Evolutionary conservation across 805 yeast genomes (phyloP).

Genomic region (Ogataea henricii): DNA sequence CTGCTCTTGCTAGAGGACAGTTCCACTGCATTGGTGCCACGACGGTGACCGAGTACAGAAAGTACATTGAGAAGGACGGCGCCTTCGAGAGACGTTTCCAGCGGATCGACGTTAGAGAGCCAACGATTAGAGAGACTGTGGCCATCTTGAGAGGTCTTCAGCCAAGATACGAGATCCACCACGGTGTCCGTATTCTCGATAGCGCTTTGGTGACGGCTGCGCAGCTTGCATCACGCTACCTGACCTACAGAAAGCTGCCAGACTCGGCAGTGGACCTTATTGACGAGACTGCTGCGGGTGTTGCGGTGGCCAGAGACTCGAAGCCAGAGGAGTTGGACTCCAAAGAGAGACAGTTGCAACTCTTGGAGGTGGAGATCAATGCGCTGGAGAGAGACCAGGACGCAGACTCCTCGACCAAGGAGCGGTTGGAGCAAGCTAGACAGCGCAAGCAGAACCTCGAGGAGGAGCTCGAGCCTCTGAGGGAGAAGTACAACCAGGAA

Average conservation of each 20-base stretch:
- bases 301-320: slow-evolving; percentile 97
- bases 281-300: slow-evolving; percentile 95
- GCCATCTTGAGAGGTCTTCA: slow-evolving; percentile 96
- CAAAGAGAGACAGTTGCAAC: slow-evolving; percentile 87
- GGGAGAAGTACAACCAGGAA: slow-evolving; percentile 84
- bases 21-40: slow-evolving; percentile 99
- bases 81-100: slow-evolving; percentile 99
- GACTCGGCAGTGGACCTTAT: slow-evolving; percentile 96
- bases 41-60: slow-evolving; percentile 90
- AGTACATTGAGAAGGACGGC: slow-evolving; percentile 92
- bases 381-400: slow-evolving; percentile 96
- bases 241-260: slow-evolving; percentile 93
- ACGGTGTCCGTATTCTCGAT: slow-evolving; percentile 94
- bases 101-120: slow-evolving; percentile 93
- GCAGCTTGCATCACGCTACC: slow-evolving; percentile 88
- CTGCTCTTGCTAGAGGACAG: slow-evolving; percentile 94
- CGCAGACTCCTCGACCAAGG: slow-evolving; percentile 79
- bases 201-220: slow-evolving; percentile 94
- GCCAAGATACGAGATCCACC: slow-evolving; percentile 93
- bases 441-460: slow-evolving; percentile 79
- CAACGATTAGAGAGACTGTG: slow-evolving; percentile 88
- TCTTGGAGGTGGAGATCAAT: slow-evolving; percentile 92
- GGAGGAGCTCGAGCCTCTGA: slow-evolving; percentile 81
- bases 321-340: slow-evolving; percentile 96
- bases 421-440: slow-evolving; percentile 77